Evolutionary conservation across 805 yeast species (phyloP).

Genomic region (Ogataea paradorogensis): DNA sequence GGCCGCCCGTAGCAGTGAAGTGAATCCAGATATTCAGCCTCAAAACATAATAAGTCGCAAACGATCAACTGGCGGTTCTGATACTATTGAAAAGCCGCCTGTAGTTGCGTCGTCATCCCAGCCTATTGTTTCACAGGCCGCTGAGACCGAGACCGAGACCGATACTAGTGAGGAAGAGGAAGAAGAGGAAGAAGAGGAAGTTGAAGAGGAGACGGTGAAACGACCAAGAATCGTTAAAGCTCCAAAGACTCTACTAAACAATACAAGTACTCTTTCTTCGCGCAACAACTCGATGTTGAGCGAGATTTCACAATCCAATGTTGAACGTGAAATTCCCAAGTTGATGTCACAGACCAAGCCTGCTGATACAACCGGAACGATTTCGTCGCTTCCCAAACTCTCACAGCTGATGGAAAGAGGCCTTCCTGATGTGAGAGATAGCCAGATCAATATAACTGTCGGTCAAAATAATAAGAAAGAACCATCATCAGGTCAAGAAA

Average conservation of each 20-base stretch:
- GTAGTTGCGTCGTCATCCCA: slow-evolving; percentile 13
- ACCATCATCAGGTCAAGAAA: background rate
- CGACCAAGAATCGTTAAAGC: slow-evolving; percentile 46
- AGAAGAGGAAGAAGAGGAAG: slow-evolving; percentile 19
- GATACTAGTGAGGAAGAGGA: slow-evolving; percentile 18
- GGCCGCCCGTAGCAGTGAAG: slow-evolving; percentile 27
- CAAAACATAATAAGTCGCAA: slow-evolving; percentile 23
- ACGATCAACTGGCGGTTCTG: slow-evolving; percentile 5
- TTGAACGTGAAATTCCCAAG: slow-evolving; percentile 1
- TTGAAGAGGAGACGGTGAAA: slow-evolving; percentile 19
- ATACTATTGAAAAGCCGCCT: slow-evolving; percentile 1
- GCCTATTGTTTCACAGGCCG: slow-evolving; percentile 6
- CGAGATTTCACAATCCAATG: slow-evolving; percentile 2
- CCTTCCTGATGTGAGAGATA: slow-evolving; percentile 62
- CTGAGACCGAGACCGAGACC: slow-evolving; percentile 18
- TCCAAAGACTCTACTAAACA: slow-evolving; percentile 29
- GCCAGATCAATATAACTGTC: slow-evolving; percentile 1
- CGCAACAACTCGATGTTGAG: slow-evolving; percentile 8
- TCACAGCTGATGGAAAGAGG: slow-evolving; percentile 63
- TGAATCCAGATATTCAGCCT: slow-evolving; percentile 25
- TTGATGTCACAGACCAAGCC: slow-evolving; percentile 3
- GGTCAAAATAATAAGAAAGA: background rate
- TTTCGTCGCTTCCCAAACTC: slow-evolving; percentile 40
- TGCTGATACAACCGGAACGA: background rate
- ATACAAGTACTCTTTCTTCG: slow-evolving; percentile 4